Percentiles rank a stretch among this genome's conserved stretches.
Conservation (phyloP, 2,329 filamentous ascomycete genomes). For the Fusarium setosum region DNA sequence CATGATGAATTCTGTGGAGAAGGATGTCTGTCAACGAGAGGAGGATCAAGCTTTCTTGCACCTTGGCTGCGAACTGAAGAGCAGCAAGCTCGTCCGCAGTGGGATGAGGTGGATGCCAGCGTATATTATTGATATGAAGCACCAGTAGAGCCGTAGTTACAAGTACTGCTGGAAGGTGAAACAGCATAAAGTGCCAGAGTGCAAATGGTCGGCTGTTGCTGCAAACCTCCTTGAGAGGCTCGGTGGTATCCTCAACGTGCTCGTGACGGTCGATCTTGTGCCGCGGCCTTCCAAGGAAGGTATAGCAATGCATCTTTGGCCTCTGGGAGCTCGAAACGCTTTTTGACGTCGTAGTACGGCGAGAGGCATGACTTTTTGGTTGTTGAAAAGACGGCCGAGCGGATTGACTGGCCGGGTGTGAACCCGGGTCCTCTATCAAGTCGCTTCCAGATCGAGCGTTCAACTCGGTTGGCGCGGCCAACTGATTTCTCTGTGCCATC, state of each 20-base stretch:
- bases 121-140: not conserved
- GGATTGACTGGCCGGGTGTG: too few relatives aligned
- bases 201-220: not conserved
- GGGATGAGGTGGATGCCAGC: constrained; percentile 1
- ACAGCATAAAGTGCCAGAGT: not conserved
- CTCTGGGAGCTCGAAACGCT: too few relatives aligned
- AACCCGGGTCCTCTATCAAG: not conserved
- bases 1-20: not conserved
- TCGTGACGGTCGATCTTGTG: too few relatives aligned
- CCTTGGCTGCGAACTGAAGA: constrained; percentile 16
- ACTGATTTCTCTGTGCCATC: not conserved
- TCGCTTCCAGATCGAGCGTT: not conserved
- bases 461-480: not conserved
- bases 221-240: constrained; percentile 4
- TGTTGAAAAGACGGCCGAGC: not conserved
- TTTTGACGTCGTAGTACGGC: too few relatives aligned
- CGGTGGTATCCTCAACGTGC: not conserved
- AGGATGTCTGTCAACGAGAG: constrained; percentile 2
- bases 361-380: not conserved
- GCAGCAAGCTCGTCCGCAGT: not conserved
- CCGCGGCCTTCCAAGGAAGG: not conserved
- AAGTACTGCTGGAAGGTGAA: not conserved
- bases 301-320: not conserved
- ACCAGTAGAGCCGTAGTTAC: not conserved
- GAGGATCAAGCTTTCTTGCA: constrained; percentile 3